Evolutionary conservation across 1,139 yeast species (phyloP), one percentile per base, ranked within the genome.

Genomic region (Williopsis jadinii): DNA sequence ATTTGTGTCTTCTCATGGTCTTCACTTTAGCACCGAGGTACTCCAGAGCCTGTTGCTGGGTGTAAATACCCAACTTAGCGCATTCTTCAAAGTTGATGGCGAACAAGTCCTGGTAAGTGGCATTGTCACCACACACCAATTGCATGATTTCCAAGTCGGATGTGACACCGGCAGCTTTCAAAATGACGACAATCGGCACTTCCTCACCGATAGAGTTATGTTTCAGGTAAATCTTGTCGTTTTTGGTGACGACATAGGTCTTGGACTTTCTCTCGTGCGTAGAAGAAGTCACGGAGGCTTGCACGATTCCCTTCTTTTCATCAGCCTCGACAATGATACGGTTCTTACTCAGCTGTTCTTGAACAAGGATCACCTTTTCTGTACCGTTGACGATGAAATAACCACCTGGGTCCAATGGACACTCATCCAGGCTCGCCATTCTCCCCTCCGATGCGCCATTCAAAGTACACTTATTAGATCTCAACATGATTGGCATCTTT

Each of bases 341-440:
- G 66, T 92, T 92, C 65, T 92, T 92, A 41, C 95, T 84, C 60
- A 92, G 71, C 68, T 92, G 99, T 64, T 92, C 99, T 64, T 92
- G 99, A 37, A 92, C 95, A 53, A 92, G 74, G 49, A 92, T 94
- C 37, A 92, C 99, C 61, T 92, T 92, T 61, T 92, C 99, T 0
- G 98, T 92, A 61, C 99, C 99, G 60, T 92, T 92, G 37, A 92
- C 97, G 55, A 92, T 84, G 55, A 92, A 92, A 59, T 92, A 92
- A 53, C 99, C 99, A 64, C 99, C 99, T 5, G 98, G 98, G 63
- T 92, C 98, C 41, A 92, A 69, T 0, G 99, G 99, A 63, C 99
- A 94, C 63, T 92, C 99, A 55, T 85, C 84, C 54, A 85, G 71
- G 34, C 68, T 67, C 1, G 98, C 97, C 97, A 94, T 92, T 54